phyloP scores from a whole-genome alignment of 352 stramenopile species.

The Globisporangium abappressorium region DNA sequence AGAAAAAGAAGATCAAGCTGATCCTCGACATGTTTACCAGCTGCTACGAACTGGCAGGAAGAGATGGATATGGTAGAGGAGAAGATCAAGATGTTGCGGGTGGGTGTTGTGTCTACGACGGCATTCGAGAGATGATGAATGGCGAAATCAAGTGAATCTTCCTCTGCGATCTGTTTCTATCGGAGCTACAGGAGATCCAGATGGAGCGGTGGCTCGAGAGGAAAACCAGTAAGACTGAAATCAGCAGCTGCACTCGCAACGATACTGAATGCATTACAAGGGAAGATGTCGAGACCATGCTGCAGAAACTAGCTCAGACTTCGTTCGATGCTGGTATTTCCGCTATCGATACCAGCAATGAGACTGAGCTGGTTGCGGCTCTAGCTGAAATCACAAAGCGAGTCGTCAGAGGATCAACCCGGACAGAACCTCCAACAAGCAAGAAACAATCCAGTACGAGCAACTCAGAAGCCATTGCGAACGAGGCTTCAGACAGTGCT shows the following conservation, averaged over 20 bases:
- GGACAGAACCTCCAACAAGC: background rate
- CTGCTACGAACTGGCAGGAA: background rate
- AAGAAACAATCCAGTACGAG: background rate
- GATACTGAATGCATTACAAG: background rate
- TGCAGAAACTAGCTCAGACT: background rate
- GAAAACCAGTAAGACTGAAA: background rate
- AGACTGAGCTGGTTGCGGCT: background rate
- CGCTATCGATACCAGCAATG: background rate
- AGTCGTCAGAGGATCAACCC: background rate
- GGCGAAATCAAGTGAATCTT: background rate
- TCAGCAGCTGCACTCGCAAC: background rate
- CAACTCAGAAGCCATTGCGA: too few species aligned
- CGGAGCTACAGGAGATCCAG: background rate
- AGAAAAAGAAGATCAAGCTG: background rate
- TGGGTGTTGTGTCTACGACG: background rate
- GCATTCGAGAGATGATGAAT: background rate
- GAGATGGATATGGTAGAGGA: background rate
- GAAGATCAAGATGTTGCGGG: background rate
- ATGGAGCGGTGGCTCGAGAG: background rate
- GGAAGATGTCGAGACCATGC: background rate
- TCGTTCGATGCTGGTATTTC: background rate
- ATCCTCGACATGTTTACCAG: background rate
- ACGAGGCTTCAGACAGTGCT: too few species aligned
- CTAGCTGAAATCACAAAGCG: background rate
- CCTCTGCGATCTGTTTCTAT: background rate